Base-by-base conservation (phyloP, 2,329 filamentous ascomycete species). In the Xylaria sp. region DNA sequence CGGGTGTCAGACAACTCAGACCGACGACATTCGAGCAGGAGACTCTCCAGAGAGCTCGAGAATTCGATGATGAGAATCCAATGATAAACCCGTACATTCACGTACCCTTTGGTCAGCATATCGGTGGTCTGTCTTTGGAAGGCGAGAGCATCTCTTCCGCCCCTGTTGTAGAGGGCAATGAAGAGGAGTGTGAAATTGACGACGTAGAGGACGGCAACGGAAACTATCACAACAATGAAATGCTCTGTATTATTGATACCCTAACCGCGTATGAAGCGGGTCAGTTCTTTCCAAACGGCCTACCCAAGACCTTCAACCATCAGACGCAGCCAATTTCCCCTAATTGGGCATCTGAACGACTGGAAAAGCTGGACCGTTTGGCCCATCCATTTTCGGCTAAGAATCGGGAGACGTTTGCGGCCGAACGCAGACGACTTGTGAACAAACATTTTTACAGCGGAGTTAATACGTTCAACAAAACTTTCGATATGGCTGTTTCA, bases 1-100 rank as follows among this genome's bases (percentile, higher is more conserved):
- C 86, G 13, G 86, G 86, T 23, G 83, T 85, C 68, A 83, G 86
- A 50, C 84, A 85, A 65, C 83, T 83, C 71, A 83, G 80, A 23
- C 79, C 84, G n/a, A 79, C 81, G 27, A 81, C 81, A 2, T 79
- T 84, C 40, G 83, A 85, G 37, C 77, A 78, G 18, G 75, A 76
- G 27, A 69, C 64, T 21, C 27, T 70, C 8, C 76, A 78, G 47
- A 74, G 69, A 69, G 23, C 65, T 53, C 73, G 72, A 16, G 77
- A 79, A 3, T 54, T 71, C 27, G 69, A 74, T 40, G 65, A 72
- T 25, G 60, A 72, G 16, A 37, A 60, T 5, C 25, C 63, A 16
- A 62, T 70, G 55, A 53, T 64, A 54, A 74, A 65, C 51, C 69
- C 63, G 6, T 71, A 68, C 60, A 23, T 27, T 35, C 50, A 47